A percentile compares a stretch with the other conserved stretches of the same genome.
Conservation (phyloP, 208 protist genomes). For the Lotmaria passim region DNA sequence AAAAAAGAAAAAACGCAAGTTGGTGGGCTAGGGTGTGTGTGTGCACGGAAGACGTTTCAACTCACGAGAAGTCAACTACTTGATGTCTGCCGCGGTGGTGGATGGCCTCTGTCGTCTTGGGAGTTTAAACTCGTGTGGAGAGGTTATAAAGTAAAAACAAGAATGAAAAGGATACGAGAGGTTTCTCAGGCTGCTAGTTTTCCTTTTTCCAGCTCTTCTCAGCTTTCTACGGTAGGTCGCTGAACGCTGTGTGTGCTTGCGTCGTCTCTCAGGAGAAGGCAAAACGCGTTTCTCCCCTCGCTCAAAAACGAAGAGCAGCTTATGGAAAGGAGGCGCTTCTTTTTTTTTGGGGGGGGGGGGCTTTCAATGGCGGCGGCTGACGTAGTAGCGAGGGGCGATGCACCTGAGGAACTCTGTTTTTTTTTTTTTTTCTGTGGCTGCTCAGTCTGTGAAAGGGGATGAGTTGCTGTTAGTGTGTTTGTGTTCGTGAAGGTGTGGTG, state of each 20-base stretch:
- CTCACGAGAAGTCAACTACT: conserved; percentile 19
- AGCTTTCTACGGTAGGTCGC: conserved; percentile 16
- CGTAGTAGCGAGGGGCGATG: conserved; percentile 9
- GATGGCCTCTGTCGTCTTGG: not conserved
- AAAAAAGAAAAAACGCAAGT: not conserved
- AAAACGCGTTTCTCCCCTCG: not conserved
- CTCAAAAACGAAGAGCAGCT: not conserved
- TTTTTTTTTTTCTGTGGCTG: not conserved
- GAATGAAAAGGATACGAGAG: too few species aligned
- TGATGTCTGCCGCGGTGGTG: not conserved
- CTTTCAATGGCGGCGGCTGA: conserved; percentile 17
- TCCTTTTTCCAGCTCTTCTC: too few species aligned
- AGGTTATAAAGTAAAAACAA: not conserved
- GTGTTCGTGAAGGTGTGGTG: not conserved
- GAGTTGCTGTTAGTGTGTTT: not conserved
- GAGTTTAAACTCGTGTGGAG: conserved; percentile 20
- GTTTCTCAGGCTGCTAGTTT: too few species aligned
- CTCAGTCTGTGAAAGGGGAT: not conserved
- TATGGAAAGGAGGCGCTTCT: not conserved
- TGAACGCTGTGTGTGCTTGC: not conserved
- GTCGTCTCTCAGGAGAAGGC: not conserved
- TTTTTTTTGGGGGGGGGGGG: not conserved
- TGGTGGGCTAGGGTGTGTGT: not conserved
- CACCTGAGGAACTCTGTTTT: too few species aligned
- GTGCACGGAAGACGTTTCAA: not conserved